Evolutionary conservation across 805 yeast genomes (phyloP), one percentile per base, ranked within the genome.

Genomic region (Clavispora carvajalis): DNA sequence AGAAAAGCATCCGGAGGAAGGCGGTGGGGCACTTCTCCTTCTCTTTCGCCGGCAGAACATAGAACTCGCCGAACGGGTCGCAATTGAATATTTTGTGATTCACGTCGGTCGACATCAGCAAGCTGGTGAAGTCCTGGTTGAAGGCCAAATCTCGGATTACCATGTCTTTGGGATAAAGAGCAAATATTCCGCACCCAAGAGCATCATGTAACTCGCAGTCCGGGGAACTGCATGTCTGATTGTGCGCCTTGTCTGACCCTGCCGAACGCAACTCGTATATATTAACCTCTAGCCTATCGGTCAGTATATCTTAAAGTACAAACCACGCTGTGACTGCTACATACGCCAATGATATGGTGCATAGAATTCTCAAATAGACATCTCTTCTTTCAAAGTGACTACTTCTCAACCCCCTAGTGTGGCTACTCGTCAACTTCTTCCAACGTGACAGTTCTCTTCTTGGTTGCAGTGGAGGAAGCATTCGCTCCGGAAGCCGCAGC

Each of bases 21-120:
- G 57, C 47, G 2, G 71, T 64, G 23, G 71, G 67, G 41, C 34
- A 13, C 33, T 38, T 36, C 12, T 41, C 42, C 10, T 39, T 48
- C 6, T 30, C 22, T 13, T 35, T 33, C 16, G 23, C 28, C 15
- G 38, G 36, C 33, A 65, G 60, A 5, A 59, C 48, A 41, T 63
- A 65, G 44, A 69, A 64, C 46, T 69, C 71, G 15, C 73, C 74
- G 53, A 69, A 68, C 1, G 74, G 74, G 34, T 69, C 74, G 45
- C 71, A 63, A 48, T 69, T 69, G 57, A 54, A 69, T 41, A 69
- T 69, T 44, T 59, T 60, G 53, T 65, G 63, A 37, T 53, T 48
- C 26, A 49, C 47, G 7, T 55, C 45, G 1, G 71, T 63, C 7
- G 71, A 59, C 7, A 68, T 48, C 25, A 69, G 59, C 19, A 69